Evolutionary conservation across 805 yeast genomes (phyloP).

Genomic region (Saccharomycopsis oosterbeekiorum): DNA sequence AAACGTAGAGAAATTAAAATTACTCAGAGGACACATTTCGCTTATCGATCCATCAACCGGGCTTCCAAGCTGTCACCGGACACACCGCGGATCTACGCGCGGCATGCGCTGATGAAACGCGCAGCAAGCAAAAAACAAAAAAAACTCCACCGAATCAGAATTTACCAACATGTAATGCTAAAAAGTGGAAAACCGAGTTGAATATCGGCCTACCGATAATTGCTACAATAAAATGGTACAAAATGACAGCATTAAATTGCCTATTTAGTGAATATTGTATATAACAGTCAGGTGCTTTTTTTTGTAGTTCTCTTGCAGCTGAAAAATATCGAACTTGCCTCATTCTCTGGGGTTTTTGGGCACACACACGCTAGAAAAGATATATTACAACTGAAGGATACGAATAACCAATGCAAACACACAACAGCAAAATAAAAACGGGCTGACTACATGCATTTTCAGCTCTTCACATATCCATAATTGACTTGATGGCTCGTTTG

Average conservation of each 20-base stretch:
- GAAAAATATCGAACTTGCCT: too few relatives aligned
- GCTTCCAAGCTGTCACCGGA: background rate
- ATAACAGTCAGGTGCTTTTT: too few relatives aligned
- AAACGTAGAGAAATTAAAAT: too few relatives aligned
- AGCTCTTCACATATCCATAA: slow-evolving; percentile 3
- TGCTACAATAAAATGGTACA: too few relatives aligned
- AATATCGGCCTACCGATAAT: too few relatives aligned
- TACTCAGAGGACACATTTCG: background rate
- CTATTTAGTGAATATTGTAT: too few relatives aligned
- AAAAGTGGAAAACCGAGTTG: too few relatives aligned
- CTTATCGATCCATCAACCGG: background rate
- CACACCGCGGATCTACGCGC: slow-evolving; percentile 1
- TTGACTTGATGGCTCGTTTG: slow-evolving; percentile 35
- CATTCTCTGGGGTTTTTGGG: too few relatives aligned
- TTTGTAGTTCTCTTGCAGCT: too few relatives aligned
- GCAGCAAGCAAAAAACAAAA: background rate
- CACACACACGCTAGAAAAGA: too few relatives aligned
- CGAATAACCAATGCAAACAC: background rate
- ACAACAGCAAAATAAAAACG: background rate
- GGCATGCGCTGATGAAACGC: background rate
- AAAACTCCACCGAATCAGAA: background rate
- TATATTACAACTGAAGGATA: background rate
- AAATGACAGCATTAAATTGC: too few relatives aligned
- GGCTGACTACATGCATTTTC: background rate
- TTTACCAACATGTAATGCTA: too few relatives aligned